Evolutionary conservation across 805 yeast genomes (phyloP), one percentile per base, ranked within the genome.

Genomic region (Ogataea populi-albae): DNA sequence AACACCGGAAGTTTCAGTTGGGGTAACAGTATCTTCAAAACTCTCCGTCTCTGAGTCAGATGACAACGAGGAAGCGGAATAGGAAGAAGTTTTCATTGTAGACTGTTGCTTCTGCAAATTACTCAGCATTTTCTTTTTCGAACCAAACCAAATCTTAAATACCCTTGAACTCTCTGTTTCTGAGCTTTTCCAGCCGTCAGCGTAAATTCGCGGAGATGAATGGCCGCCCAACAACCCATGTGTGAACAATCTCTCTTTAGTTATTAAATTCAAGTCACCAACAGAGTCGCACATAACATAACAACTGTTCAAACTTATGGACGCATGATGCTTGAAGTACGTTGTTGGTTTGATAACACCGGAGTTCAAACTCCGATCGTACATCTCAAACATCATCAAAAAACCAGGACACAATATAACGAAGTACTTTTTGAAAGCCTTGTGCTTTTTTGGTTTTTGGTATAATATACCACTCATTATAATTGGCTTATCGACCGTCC

Each of bases 101-200:
- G 32, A 20, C 4, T 34, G 31, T 17, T 38, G 29, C 11, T 34
- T 37, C 28, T 38, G 42, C 11, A 35, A 28, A 32, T 40, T 68
- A 20, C 43, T 44, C 25, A 53, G 52, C 38, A 76, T 61, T 3
- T 68, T 59, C 37, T 80, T 61, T 46, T 80, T 83, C 5, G 71
- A 69, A 0, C 88, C 91, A 59, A 80, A 76, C 96, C 96, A 88
- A 3, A 91, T 48, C 0, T 93, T 85, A 50, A 91, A 88, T 44
- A 93, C 78, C 32, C 95, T 66, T 18, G 75, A 62, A n/a, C 69
- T 48, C 46, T 86, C 93, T 31, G 80, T 84, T 50, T 91, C 98
- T 6, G 77, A 66, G 2, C 94, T 81, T 45, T 69, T 73, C 87
- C 94, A 83, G 0, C 96, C 96, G 59, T 88, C 95, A 2, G 71